Evolutionary conservation across 1,284 basidiomycete genomes (phyloP).

Genomic region (Agaricales sp.): DNA sequence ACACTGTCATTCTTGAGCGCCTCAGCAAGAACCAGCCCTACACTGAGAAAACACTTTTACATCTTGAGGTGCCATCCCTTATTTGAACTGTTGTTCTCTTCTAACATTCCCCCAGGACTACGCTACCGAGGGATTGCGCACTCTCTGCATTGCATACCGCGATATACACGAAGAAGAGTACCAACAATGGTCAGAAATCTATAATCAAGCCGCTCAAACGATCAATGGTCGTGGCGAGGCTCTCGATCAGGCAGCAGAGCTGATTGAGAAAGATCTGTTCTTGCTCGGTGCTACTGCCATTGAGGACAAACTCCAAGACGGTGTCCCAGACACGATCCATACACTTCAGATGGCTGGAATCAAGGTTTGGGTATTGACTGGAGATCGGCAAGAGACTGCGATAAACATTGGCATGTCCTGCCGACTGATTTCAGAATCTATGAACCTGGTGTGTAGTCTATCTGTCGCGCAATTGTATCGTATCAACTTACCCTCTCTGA

Average conservation of each 20-base stretch:
- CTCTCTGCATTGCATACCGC: constrained; percentile 91
- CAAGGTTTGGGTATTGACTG: constrained; percentile 98
- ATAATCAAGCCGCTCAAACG: constrained; percentile 86
- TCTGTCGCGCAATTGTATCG: constrained; percentile 4
- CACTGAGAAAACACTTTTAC: constrained; percentile 78
- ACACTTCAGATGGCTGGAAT: constrained; percentile 97
- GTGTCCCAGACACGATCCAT: constrained; percentile 97
- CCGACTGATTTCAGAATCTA: constrained; percentile 93
- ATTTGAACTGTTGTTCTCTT: neutral
- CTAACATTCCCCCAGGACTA: constrained; percentile 54
- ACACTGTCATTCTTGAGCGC: constrained; percentile 92
- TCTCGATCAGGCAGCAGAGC: constrained; percentile 88
- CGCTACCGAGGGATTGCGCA: constrained; percentile 93
- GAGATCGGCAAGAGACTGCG: constrained; percentile 97
- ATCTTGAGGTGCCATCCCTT: constrained; percentile 65
- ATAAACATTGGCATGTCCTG: constrained; percentile 99
- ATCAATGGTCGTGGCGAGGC: constrained; percentile 91
- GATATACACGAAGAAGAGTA: constrained; percentile 91
- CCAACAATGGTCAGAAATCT: constrained; percentile 77
- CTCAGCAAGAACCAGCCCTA: constrained; percentile 76
- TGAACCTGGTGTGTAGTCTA: constrained; percentile 74
- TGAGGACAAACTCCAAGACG: constrained; percentile 98
- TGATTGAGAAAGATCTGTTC: constrained; percentile 92
- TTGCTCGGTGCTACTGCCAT: constrained; percentile 95
- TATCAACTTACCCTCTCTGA: neutral